Conservation (phyloP, 441 rosid species). For the Erodium moschatum region DNA sequence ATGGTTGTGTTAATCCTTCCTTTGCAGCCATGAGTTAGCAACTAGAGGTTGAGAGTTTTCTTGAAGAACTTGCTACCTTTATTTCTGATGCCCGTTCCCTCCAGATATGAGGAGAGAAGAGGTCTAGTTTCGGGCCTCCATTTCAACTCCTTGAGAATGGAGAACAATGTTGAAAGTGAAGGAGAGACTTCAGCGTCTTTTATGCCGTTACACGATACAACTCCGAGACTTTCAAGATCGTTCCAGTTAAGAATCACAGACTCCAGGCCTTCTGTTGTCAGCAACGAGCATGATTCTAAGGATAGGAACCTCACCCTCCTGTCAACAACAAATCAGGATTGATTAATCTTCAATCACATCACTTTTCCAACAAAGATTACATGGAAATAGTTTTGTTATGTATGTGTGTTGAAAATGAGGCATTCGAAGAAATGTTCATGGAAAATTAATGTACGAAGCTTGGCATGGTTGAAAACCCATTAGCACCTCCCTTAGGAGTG, state of each 20-base stretch:
- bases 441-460: not conserved
- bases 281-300: slow-evolving; percentile 52
- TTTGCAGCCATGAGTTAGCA: slow-evolving; percentile 11
- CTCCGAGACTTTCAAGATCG: slow-evolving; percentile 48
- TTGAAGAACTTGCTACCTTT: slow-evolving; percentile 61
- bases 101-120: slow-evolving; percentile 42
- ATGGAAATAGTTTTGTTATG: not conserved
- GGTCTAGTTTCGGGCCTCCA: slow-evolving; percentile 68
- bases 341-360: slow-evolving; percentile 5
- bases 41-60: slow-evolving; percentile 31
- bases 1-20: not conserved
- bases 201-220: slow-evolving; percentile 48
- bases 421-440: not conserved
- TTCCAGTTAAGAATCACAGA: slow-evolving; percentile 51
- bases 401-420: not conserved
- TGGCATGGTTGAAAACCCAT: not conserved
- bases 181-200: slow-evolving; percentile 50
- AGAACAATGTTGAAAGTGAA: slow-evolving; percentile 51
- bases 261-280: slow-evolving; percentile 56
- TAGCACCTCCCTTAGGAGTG: not conserved
- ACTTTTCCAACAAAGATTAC: not conserved
- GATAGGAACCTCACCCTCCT: slow-evolving; percentile 50
- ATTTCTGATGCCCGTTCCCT: slow-evolving; percentile 47
- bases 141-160: slow-evolving; percentile 46
- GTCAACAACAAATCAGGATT: slow-evolving; percentile 12